These are phyloP conservation scores for Punctularia strigosozonata DNA, from an alignment of 768 basidiomycete genomes.

Conservation along the genomic window DNA sequence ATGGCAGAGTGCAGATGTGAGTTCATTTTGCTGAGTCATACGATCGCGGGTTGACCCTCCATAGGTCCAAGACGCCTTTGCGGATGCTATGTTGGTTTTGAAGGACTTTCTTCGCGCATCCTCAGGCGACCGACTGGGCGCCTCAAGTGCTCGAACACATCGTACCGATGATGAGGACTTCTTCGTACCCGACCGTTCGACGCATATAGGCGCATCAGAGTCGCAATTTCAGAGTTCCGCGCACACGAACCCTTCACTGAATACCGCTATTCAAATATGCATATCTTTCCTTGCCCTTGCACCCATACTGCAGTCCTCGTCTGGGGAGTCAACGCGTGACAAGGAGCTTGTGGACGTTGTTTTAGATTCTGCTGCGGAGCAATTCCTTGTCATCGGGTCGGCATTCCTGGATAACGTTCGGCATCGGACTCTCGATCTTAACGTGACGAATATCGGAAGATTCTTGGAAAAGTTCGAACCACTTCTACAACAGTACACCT, in stretches of 20 bases:
- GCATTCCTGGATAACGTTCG: constrained; percentile 43
- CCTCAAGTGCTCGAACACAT: too few relatives aligned
- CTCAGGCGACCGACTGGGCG: constrained; percentile 19
- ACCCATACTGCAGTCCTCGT: constrained; percentile 50
- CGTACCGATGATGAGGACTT: too few relatives aligned
- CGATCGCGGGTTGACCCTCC: not conserved
- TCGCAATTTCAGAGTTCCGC: too few relatives aligned
- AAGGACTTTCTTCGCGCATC: constrained; percentile 27
- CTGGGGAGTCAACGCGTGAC: constrained; percentile 50
- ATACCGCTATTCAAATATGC: too few relatives aligned
- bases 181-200: too few relatives aligned
- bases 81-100: constrained; percentile 19
- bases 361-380: constrained; percentile 33
- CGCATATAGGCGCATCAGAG: too few relatives aligned
- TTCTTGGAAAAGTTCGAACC: constrained; percentile 43
- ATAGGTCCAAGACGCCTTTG: constrained; percentile 44
- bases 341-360: constrained; percentile 46
- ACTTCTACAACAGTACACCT: constrained; percentile 42
- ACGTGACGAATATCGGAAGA: constrained; percentile 32
- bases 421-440: constrained; percentile 43
- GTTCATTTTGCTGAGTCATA: constrained; percentile 12
- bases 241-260: too few relatives aligned
- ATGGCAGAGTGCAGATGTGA: constrained; percentile 63
- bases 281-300: constrained; percentile 48
- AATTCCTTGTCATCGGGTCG: constrained; percentile 47